phyloP scores from a whole-genome alignment of 2,329 filamentous ascomycete species.

The Paecilomyces fulvus region DNA sequence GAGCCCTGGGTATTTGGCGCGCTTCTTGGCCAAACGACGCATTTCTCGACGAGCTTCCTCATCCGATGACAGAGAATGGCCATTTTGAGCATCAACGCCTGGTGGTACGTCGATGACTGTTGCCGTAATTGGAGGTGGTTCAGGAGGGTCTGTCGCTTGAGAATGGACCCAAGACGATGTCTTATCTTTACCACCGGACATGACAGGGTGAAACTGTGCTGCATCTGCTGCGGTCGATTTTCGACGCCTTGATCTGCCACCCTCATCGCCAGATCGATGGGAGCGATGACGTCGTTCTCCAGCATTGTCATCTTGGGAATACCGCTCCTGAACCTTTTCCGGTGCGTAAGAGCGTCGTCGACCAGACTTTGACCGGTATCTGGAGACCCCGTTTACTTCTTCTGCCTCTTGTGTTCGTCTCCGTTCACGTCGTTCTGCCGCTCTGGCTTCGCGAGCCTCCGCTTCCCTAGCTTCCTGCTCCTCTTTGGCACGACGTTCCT shows the following conservation, averaged over 20 bases:
- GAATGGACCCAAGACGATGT: conserved; percentile 44
- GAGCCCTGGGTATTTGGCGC: conserved; percentile 32
- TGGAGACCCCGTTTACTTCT: conserved; percentile 17
- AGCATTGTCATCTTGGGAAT: conserved; percentile 18
- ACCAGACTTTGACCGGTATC: conserved; percentile 19
- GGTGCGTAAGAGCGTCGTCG: conserved; percentile 25
- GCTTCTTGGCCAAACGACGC: conserved; percentile 30
- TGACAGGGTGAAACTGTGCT: conserved; percentile 18
- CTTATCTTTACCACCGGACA: conserved; percentile 36
- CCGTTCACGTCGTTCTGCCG: conserved; percentile 33
- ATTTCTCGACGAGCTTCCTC: conserved; percentile 32
- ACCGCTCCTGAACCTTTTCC: conserved; percentile 17
- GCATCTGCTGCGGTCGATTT: conserved; percentile 24
- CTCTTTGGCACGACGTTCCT: conserved; percentile 23
- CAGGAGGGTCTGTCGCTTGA: conserved; percentile 39
- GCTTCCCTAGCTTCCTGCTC: conserved; percentile 12
- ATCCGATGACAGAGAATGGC: conserved; percentile 33
- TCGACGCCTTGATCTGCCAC: conserved; percentile 24
- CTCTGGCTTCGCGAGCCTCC: conserved; percentile 24
- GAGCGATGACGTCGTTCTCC: conserved; percentile 19
- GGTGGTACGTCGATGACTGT: conserved; percentile 38
- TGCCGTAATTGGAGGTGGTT: conserved; percentile 37
- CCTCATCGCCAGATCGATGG: conserved; percentile 24
- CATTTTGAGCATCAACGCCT: conserved; percentile 17
- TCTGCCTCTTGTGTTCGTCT: conserved; percentile 26